These are phyloP conservation scores for Omphalotus olearius DNA, from an alignment of 1,284 basidiomycete species.

Conservation along the genomic window DNA sequence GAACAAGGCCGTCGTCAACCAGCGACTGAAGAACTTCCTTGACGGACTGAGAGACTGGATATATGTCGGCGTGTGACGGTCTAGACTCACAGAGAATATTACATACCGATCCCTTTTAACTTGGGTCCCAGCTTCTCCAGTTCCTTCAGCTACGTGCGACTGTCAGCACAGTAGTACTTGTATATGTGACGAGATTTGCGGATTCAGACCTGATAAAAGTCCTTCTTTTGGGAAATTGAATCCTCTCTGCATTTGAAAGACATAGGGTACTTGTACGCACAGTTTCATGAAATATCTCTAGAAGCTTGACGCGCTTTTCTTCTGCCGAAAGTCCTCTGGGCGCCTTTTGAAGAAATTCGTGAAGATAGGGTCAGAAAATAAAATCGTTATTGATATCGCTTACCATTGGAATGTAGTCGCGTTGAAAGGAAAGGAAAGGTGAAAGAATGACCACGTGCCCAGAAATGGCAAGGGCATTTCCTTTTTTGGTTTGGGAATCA, in stretches of 20 bases:
- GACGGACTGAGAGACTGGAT: slow-evolving; percentile 76
- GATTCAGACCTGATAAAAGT: slow-evolving; percentile 70
- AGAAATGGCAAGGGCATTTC: no score
- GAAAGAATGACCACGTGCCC: no score
- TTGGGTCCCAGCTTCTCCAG: slow-evolving; percentile 83
- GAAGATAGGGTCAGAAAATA: no score
- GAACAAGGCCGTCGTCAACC: slow-evolving; percentile 79
- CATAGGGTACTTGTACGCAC: slow-evolving; percentile 36
- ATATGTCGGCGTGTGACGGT: neutral
- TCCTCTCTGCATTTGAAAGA: neutral
- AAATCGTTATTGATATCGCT: no score
- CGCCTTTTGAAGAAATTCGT: slow-evolving; percentile 37
- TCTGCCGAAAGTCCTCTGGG: slow-evolving; percentile 76
- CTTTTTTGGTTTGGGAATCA: no score
- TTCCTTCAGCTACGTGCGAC: slow-evolving; percentile 68
- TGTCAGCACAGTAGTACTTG: neutral
- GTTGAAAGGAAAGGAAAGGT: no score
- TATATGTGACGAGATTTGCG: neutral
- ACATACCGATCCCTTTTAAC: slow-evolving; percentile 80
- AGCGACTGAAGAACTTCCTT: slow-evolving; percentile 86
- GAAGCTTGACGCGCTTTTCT: slow-evolving; percentile 74
- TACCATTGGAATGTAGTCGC: no score
- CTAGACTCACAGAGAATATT: no score
- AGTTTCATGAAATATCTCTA: slow-evolving; percentile 89
- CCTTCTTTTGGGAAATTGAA: slow-evolving; percentile 51